Evolutionary conservation across 306 rosid species (phyloP), one percentile per base, ranked within the genome.

Genomic region (Quercus dentata): DNA sequence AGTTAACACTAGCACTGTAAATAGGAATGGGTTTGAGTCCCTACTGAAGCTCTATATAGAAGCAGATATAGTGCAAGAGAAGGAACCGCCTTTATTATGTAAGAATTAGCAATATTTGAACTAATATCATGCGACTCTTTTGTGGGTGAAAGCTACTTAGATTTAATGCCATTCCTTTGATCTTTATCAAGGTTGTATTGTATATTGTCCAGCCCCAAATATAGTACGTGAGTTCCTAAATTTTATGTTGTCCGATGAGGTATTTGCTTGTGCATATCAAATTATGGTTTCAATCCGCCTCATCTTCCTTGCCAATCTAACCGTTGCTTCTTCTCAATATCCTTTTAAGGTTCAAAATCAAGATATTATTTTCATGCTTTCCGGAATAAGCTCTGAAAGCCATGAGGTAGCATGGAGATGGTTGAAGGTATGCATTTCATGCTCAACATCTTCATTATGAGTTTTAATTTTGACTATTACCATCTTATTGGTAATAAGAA

Each of bases 141-240:
- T 30, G 21, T 81, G 73, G 82, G 78, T 77, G 86, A 87, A 76
- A 81, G 84, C 74, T 85, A 83, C 28, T 55, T 80, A 76, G 25
- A 51, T 13, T 74, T 68, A n/a, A 21, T 55, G 51, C 20, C 56
- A 54, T 46, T 58, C 28, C 23, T 20, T 75, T 52, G 33, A 49
- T 76, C n/a, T 31, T 84, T 68, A 25, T 73, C 44, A 81, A 92
- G 97, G 89, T 65, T 73, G 70, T 35, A 76, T 88, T 15, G 84
- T 89, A 65, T 83, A 91, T 41, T 87, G 91, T 80, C 73, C 89
- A 52, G 92, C 88, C 71, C 89, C 89, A 28, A 62, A 82, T 75
- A 71, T 86, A 64, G 86, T 85, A 68, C 67, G 77, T 27, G 88
- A 90, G 83, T 88, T 77, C 76, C 77, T 90, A 44, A 81, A 90